Conservation (phyloP, 805 yeast species). For the Priceomyces carsonii region DNA sequence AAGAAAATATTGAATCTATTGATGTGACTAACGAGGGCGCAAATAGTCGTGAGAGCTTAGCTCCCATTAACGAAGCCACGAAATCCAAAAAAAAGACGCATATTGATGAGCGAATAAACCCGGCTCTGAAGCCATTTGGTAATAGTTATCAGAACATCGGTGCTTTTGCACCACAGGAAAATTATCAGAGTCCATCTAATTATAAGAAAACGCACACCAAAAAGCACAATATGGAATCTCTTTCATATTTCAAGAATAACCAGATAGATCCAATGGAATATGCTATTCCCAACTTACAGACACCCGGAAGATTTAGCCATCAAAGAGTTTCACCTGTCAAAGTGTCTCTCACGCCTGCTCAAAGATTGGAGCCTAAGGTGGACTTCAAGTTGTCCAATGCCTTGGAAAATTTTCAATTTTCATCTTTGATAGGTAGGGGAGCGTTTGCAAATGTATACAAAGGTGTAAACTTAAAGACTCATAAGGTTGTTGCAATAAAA, state of each 20-base stretch:
- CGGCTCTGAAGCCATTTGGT: no score
- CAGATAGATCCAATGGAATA: no score
- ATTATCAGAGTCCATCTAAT: no score
- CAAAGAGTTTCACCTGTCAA: slow-evolving; percentile 33
- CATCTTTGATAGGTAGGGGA: slow-evolving; percentile 79
- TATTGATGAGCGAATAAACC: no score
- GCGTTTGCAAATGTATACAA: slow-evolving; percentile 87
- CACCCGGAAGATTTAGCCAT: slow-evolving; percentile 13
- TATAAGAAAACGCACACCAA: no score
- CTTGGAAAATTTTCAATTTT: slow-evolving; percentile 50
- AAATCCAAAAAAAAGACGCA: background rate
- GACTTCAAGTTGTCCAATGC: slow-evolving; percentile 41
- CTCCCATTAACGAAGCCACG: background rate
- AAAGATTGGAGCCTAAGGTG: slow-evolving; percentile 45
- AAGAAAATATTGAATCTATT: background rate
- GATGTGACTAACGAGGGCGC: no score
- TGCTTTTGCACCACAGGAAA: slow-evolving; percentile 1
- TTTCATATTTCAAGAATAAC: no score
- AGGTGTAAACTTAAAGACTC: slow-evolving; percentile 66
- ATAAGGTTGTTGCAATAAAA: slow-evolving; percentile 75
- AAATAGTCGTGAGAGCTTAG: background rate
- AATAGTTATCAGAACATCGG: no score
- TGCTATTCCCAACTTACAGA: no score
- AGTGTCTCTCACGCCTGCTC: slow-evolving; percentile 52
- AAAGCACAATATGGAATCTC: no score